Conservation (phyloP, 768 basidiomycete species). For the Lentinula sp. region DNA sequence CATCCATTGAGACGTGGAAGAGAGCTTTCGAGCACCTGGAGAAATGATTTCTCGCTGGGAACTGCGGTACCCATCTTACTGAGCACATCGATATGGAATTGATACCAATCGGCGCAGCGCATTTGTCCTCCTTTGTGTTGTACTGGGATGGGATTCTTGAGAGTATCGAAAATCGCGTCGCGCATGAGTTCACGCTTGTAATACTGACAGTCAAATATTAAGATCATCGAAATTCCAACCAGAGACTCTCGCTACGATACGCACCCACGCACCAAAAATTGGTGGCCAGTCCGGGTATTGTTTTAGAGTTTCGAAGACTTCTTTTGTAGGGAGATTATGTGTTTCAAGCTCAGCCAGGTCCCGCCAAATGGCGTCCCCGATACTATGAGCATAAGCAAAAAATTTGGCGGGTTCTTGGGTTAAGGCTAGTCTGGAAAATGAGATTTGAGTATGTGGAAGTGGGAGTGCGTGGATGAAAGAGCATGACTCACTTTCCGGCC, state of each 20-base stretch:
- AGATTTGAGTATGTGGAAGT: not conserved
- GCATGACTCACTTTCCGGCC: not conserved
- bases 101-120: not conserved
- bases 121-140: not conserved
- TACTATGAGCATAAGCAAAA: constrained; percentile 3
- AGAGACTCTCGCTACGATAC: not conserved
- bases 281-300: not conserved
- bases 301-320: not conserved
- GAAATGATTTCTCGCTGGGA: not conserved
- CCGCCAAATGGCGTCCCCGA: not conserved
- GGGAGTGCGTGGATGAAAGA: not conserved
- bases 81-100: not conserved
- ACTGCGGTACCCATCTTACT: not conserved
- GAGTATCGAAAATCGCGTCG: not conserved
- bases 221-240: not conserved
- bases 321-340: not conserved
- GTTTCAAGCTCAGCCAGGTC: not conserved
- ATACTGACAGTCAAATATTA: not conserved
- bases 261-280: constrained; percentile 3
- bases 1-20: not conserved
- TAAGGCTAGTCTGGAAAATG: not conserved
- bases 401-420: constrained; percentile 2
- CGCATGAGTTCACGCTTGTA: not conserved
- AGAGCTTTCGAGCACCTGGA: not conserved
- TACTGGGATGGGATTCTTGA: not conserved